phyloP scores from a whole-genome alignment of 345 rosid species.

The Linum lewisii region DNA sequence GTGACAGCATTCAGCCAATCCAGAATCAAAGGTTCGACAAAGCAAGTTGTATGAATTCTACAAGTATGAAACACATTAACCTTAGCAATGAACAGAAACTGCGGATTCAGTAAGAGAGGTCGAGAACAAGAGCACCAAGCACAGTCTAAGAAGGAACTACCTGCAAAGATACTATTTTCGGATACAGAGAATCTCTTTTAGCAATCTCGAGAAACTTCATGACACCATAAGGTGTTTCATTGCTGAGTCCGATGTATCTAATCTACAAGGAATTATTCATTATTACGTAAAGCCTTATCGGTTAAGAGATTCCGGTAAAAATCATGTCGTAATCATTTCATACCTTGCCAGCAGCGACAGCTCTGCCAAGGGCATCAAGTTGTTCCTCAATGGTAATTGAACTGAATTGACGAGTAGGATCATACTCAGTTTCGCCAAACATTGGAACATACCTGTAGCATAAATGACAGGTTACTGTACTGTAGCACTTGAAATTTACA shows the following conservation, averaged over 20 bases:
- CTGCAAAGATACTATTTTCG: conserved; percentile 42
- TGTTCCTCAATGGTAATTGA: conserved; percentile 47
- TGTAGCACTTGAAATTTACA: background rate
- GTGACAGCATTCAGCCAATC: conserved; percentile 58
- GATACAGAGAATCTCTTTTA: conserved; percentile 25
- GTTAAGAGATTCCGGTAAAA: background rate
- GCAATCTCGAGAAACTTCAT: conserved; percentile 48
- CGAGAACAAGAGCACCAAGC: conserved; percentile 3
- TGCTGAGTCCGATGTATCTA: conserved; percentile 51
- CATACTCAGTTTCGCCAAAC: conserved; percentile 54
- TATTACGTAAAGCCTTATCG: background rate
- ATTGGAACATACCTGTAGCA: conserved; percentile 40
- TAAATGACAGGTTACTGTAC: background rate
- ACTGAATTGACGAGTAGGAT: conserved; percentile 31
- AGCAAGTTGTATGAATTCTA: conserved; percentile 51
- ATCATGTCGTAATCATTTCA: conserved; percentile 5
- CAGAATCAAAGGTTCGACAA: conserved; percentile 47
- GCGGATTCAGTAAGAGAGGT: background rate
- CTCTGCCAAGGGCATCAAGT: conserved; percentile 45
- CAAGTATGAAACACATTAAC: conserved; percentile 16
- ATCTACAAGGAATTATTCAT: conserved; percentile 24
- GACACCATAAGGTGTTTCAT: conserved; percentile 53
- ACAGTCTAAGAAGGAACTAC: conserved; percentile 16
- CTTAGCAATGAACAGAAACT: background rate
- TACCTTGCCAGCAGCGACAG: conserved; percentile 45